Conservation (phyloP, 805 yeast genomes). For the Ogataea minuta region DNA sequence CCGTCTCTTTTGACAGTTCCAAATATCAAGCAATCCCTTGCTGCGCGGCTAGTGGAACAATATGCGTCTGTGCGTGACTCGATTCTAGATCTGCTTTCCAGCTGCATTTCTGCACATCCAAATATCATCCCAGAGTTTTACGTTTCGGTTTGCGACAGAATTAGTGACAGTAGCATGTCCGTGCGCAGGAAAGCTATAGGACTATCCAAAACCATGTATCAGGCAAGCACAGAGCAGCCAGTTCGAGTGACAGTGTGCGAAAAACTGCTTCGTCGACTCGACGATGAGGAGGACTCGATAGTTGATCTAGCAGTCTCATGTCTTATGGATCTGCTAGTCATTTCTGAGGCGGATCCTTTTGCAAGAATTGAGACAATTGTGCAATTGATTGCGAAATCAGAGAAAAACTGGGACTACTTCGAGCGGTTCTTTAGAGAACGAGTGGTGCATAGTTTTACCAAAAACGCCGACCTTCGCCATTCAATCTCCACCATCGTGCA, state of each 20-base stretch:
- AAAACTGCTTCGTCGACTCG: constrained; percentile 51
- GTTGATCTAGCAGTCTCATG: constrained; percentile 40
- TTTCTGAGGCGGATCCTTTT: background rate
- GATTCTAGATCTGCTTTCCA: constrained; percentile 61
- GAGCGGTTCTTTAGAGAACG: constrained; percentile 46
- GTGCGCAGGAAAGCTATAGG: constrained; percentile 64
- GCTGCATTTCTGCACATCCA: constrained; percentile 43
- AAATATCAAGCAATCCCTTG: constrained; percentile 50
- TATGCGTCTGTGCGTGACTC: constrained; percentile 79
- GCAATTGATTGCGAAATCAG: constrained; percentile 36
- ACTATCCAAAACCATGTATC: constrained; percentile 49
- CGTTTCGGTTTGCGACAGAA: constrained; percentile 45
- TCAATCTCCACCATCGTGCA: constrained; percentile 35
- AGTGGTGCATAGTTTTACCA: constrained; percentile 36
- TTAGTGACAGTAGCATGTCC: constrained; percentile 57
- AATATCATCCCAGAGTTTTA: constrained; percentile 48
- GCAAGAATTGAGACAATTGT: constrained; percentile 36
- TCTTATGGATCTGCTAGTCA: constrained; percentile 41
- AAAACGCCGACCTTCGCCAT: constrained; percentile 14
- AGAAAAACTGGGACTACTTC: constrained; percentile 43
- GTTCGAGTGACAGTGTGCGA: constrained; percentile 45
- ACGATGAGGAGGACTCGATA: constrained; percentile 68
- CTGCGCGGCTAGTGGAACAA: constrained; percentile 50
- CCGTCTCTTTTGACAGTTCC: constrained; percentile 48
- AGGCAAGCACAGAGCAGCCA: constrained; percentile 28